Base-by-base conservation (phyloP, 2,329 filamentous ascomycete species). In the Canariomyces notabilis region DNA sequence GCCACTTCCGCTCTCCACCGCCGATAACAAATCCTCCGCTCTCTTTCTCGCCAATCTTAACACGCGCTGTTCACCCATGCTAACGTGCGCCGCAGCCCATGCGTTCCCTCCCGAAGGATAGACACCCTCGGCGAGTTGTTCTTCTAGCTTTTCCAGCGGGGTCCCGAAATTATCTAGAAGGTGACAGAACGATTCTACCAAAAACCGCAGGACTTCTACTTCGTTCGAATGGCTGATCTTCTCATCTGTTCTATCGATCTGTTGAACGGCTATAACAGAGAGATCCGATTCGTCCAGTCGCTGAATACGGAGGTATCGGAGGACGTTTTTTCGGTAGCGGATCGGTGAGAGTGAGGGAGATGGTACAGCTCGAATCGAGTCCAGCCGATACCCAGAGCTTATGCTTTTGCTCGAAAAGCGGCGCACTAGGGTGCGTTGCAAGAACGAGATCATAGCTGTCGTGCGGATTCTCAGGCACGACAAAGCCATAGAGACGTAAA, bases 371-470 rank as follows among this genome's bases (percentile, higher is more conserved):
- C 37, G 54, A 57, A 52, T 58, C 58, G 51, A 64, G 58, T 52
- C 61, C 62, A 51, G 62, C 61, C 15, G 55, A 57, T 51, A 39
- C 50, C 63, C 64, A 67, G 22, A 67, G 59, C 49, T 57, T 64
- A 35, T 63, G 53, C 57, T 66, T 66, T 50, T 59, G 55, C 51
- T 63, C 57, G 50, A 60, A 67, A 33, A 63, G 48, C 40, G 62
- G 62, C 32, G 62, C 62, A 52, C 51, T 50, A 37, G 62, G 57
- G 48, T 61, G 59, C 37, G 64, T 67, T 51, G 59, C 41, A 42
- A 67, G 62, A 49, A 66, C 60, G 31, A 66, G 59, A 39, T 66
- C 61, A 56, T 67, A 66, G 55, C 54, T 64, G 54, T 67, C 60
- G 53, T 64, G 58, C 38, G 62, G 62, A 51, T 65, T 66, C 39